A percentile compares a stretch with the other conserved stretches of the same genome.
Conservation (phyloP, 768 basidiomycete species). For the Tylopilus felleus region DNA sequence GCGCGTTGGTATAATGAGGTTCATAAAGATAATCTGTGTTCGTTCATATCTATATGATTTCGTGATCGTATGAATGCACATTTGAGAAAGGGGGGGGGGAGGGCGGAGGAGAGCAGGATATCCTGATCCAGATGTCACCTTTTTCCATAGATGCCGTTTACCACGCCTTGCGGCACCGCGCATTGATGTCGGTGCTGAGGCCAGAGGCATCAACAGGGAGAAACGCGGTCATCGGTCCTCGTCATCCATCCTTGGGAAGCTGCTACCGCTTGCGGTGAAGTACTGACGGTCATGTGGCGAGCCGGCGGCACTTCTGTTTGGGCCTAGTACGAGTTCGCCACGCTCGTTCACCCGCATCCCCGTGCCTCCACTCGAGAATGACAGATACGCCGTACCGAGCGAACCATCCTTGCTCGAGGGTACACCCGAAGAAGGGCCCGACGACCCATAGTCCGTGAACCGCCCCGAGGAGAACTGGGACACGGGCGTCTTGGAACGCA, state of each 20-base stretch:
- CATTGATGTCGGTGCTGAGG: background rate
- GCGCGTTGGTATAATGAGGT: conserved; percentile 7
- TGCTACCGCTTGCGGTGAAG: conserved; percentile 16
- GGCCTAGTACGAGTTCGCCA: conserved; percentile 22
- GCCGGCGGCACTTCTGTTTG: conserved; percentile 2
- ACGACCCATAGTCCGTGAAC: conserved; percentile 14
- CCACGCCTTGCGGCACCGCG: background rate
- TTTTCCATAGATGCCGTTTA: background rate
- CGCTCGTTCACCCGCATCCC: conserved; percentile 26
- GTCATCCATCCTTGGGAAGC: conserved; percentile 8
- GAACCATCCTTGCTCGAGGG: conserved; percentile 9
- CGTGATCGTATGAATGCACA: conserved; percentile 9
- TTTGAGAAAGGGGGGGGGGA: background rate
- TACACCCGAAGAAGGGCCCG: background rate
- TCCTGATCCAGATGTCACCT: background rate
- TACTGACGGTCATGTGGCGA: conserved; percentile 13
- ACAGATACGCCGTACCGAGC: conserved; percentile 25
- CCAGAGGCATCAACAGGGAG: background rate
- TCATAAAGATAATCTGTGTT: conserved; percentile 28
- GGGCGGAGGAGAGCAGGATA: background rate
- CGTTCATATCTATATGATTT: conserved; percentile 3
- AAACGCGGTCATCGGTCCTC: conserved; percentile 1
- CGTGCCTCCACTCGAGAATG: conserved; percentile 23
- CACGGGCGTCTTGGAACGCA: conserved; percentile 24
- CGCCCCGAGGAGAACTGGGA: conserved; percentile 28